phyloP scores from a whole-genome alignment of 2,329 filamentous ascomycete species.

The Elsinoe australis region DNA sequence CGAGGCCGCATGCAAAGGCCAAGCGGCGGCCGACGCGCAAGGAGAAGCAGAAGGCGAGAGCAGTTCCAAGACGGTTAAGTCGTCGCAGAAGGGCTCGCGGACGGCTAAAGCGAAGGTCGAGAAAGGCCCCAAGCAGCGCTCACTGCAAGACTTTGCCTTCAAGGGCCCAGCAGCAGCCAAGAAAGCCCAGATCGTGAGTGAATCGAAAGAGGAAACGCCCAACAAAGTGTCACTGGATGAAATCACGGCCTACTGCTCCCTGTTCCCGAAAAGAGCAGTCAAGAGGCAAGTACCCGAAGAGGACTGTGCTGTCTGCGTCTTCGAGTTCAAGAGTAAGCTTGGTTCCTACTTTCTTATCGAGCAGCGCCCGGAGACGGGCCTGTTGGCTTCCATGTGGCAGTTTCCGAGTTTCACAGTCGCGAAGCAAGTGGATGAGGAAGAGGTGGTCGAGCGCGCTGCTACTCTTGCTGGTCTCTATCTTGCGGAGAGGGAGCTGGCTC shows the following conservation, averaged over 20 bases:
- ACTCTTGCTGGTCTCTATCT: neutral
- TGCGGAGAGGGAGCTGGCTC: neutral
- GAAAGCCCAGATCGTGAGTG: neutral
- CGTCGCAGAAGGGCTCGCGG: neutral
- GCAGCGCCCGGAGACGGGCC: conserved; percentile 1
- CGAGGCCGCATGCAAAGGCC: neutral
- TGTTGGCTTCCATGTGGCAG: conserved; percentile 11
- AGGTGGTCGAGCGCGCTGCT: neutral
- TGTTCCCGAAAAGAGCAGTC: conserved; percentile 6
- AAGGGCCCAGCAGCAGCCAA: neutral
- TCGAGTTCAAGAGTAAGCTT: neutral
- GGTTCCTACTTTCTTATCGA: neutral
- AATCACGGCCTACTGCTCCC: conserved; percentile 9
- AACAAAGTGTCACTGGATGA: neutral
- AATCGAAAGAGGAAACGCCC: neutral
- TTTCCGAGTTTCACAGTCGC: conserved; percentile 4
- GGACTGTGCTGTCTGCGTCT: neutral
- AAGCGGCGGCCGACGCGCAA: neutral
- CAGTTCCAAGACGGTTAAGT: neutral
- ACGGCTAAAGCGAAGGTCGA: neutral
- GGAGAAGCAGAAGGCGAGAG: neutral
- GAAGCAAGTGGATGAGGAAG: neutral
- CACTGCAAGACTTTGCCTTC: conserved; percentile 5
- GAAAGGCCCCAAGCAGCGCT: conserved; percentile 4
- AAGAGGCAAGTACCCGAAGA: conserved; percentile 9